Evolutionary conservation across 495 filamentous ascomycete species (phyloP).

Genomic region (Penicillium daleae): DNA sequence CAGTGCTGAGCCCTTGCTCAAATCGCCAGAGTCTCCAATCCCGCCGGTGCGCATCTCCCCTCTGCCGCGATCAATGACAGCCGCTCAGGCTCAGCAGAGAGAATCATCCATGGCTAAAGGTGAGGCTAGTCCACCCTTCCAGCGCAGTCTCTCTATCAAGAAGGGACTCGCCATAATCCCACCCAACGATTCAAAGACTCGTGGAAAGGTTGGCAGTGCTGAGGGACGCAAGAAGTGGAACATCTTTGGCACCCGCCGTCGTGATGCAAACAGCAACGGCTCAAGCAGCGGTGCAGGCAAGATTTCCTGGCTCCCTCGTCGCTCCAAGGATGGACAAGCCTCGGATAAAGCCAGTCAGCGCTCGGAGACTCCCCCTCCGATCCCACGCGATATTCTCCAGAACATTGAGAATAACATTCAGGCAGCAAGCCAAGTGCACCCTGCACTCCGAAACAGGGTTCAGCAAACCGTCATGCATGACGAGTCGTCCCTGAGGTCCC

Average conservation of each 20-base stretch:
- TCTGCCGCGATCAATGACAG: not conserved
- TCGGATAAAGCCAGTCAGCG: conserved; percentile 10
- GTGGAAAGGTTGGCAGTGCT: not conserved
- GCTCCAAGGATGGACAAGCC: conserved; percentile 7
- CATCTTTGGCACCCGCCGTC: conserved; percentile 32
- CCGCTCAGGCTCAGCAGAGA: not conserved
- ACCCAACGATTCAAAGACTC: conserved; percentile 6
- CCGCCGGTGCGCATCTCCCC: not conserved
- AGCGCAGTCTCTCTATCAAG: conserved; percentile 18
- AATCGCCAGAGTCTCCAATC: not conserved
- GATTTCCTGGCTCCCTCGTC: conserved; percentile 17
- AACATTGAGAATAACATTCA: not conserved
- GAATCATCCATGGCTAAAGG: not conserved
- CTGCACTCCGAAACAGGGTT: not conserved
- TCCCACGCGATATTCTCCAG: conserved; percentile 2
- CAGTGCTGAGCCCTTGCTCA: conserved; percentile 13
- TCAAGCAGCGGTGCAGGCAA: conserved; percentile 11
- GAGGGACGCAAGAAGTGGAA: conserved; percentile 27
- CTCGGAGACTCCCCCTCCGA: conserved; percentile 16
- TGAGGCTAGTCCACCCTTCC: conserved; percentile 1
- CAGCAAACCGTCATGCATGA: not conserved
- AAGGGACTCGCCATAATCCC: conserved; percentile 13
- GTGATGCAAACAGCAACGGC: conserved; percentile 18
- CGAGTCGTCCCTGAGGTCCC: not conserved
- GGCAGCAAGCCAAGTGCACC: conserved; percentile 2